Conservation (phyloP, 768 basidiomycete genomes). For the Lactarius tabidus region DNA sequence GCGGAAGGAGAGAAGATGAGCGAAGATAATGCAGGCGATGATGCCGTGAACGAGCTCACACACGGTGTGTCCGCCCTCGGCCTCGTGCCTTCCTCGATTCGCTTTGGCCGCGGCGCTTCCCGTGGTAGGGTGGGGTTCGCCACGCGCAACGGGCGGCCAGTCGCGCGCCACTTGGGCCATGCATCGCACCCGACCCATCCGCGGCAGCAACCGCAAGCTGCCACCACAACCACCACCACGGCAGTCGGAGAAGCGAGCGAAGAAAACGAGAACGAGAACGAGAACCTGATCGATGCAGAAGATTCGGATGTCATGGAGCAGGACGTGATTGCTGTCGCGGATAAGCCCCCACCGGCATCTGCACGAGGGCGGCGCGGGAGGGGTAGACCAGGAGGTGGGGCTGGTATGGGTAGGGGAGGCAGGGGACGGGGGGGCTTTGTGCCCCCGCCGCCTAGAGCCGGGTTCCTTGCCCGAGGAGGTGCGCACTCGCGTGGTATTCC, state of each 20-base stretch:
- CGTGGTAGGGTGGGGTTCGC: slow-evolving; percentile 43
- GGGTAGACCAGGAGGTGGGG: slow-evolving; percentile 5
- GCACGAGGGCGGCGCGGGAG: slow-evolving; percentile 17
- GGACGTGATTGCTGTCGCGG: background rate
- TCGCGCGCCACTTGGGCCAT: slow-evolving; percentile 1
- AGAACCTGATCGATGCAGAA: background rate
- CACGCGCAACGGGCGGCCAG: slow-evolving; percentile 12
- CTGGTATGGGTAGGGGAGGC: slow-evolving; percentile 4
- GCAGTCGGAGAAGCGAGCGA: background rate
- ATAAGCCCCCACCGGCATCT: background rate
- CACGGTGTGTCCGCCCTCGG: slow-evolving; percentile 45
- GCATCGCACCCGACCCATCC: background rate
- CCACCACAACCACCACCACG: background rate
- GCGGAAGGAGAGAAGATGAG: background rate
- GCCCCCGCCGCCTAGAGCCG: slow-evolving; percentile 17
- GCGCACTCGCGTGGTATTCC: slow-evolving; percentile 1
- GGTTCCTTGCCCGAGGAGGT: slow-evolving; percentile 15
- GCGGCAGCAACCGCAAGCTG: background rate
- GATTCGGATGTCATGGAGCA: slow-evolving; percentile 11
- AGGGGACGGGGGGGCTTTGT: slow-evolving; percentile 13
- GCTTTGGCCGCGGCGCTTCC: slow-evolving; percentile 72
- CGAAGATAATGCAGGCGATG: background rate
- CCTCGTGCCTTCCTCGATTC: slow-evolving; percentile 63
- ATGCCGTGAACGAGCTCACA: slow-evolving; percentile 45
- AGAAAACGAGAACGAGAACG: background rate